Percentiles rank a stretch among this genome's conserved stretches.
These are phyloP conservation scores for Phylloporus arenicola DNA, from an alignment of 768 basidiomycete genomes.

Conservation along the genomic window DNA sequence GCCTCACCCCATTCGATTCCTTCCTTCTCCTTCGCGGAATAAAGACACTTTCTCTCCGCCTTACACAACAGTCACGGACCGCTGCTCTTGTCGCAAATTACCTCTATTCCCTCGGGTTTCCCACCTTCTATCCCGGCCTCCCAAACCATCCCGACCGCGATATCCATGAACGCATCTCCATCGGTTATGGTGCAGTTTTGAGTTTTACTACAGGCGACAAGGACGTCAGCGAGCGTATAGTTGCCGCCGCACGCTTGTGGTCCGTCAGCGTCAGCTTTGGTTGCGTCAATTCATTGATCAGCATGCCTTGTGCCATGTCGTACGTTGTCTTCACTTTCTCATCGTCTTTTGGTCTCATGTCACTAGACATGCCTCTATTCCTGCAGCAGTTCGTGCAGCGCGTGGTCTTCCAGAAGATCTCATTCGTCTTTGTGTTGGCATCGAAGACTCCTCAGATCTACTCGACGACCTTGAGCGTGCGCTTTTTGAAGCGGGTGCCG, in stretches of 20 bases:
- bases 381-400: slow-evolving; percentile 89
- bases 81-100: slow-evolving; percentile 82
- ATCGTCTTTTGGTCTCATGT: neutral
- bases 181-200: slow-evolving; percentile 88
- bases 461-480: slow-evolving; percentile 94
- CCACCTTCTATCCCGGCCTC: slow-evolving; percentile 89
- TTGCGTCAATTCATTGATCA: slow-evolving; percentile 95
- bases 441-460: slow-evolving; percentile 90
- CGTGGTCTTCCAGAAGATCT: slow-evolving; percentile 98
- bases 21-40: slow-evolving; percentile 94
- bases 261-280: slow-evolving; percentile 98
- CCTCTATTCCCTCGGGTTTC: slow-evolving; percentile 79
- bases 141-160: slow-evolving; percentile 75
- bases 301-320: slow-evolving; percentile 99
- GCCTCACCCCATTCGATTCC: slow-evolving; percentile 89
- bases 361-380: slow-evolving; percentile 89
- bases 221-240: slow-evolving; percentile 83
- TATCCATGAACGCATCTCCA: slow-evolving; percentile 86
- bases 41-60: slow-evolving; percentile 93
- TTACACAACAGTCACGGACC: slow-evolving; percentile 88
- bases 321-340: slow-evolving; percentile 42
- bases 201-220: slow-evolving; percentile 94
- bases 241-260: slow-evolving; percentile 91
- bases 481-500: slow-evolving; percentile 86
- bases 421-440: slow-evolving; percentile 96